phyloP scores from a whole-genome alignment of 768 basidiomycete species.

The Sistotremastrum suecicum region DNA sequence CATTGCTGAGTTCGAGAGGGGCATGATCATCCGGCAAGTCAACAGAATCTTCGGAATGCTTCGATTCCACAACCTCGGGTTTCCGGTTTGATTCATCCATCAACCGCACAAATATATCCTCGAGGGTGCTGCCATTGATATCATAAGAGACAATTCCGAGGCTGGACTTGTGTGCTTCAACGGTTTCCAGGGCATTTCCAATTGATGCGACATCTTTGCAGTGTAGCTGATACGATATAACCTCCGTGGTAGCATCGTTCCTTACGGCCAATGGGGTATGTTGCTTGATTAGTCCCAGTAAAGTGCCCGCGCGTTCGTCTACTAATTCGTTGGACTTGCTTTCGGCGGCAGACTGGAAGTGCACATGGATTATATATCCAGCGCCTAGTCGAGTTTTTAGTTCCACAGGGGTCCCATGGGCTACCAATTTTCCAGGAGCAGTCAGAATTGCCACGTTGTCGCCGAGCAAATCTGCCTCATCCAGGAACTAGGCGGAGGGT shows the following conservation, averaged over 20 bases:
- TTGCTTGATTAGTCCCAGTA: too few species aligned
- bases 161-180: too few species aligned
- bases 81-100: constrained; percentile 26
- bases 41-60: constrained; percentile 6
- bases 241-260: too few species aligned
- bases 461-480: constrained; percentile 66
- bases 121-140: constrained; percentile 59
- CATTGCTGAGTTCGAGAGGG: constrained; percentile 32
- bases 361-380: constrained; percentile 53
- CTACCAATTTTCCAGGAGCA: constrained; percentile 61
- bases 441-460: constrained; percentile 66
- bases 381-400: constrained; percentile 58
- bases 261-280: too few species aligned
- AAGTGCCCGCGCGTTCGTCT: too few species aligned
- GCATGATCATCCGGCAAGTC: not conserved
- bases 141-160: constrained; percentile 38
- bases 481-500: constrained; percentile 37
- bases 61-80: not conserved
- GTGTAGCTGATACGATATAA: too few species aligned
- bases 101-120: constrained; percentile 67
- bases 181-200: too few species aligned
- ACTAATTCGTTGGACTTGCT: not conserved
- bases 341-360: constrained; percentile 20
- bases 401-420: constrained; percentile 59
- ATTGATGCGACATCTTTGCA: too few species aligned